Evolutionary conservation across 192 early-diverging fungal species (phyloP), one percentile per base, ranked within the genome.

Genomic region (Coemansia sp.): DNA sequence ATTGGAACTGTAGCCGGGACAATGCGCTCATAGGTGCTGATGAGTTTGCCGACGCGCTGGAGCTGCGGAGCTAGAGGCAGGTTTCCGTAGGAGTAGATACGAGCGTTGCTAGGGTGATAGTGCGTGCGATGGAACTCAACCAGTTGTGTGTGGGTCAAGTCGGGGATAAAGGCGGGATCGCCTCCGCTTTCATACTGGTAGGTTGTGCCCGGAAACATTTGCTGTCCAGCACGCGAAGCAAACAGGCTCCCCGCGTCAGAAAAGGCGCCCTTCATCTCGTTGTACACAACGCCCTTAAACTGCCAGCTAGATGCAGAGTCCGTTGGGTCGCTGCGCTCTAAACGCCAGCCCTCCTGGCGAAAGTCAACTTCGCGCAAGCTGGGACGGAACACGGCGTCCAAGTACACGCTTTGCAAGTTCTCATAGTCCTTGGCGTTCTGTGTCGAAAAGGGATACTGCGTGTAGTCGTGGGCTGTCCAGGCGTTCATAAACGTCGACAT

Each of bases 401-500:
- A 70, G 67, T 97, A 97, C 43, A 97, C 92, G 41, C 71, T 75
- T 68, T 90, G 84, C 57, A 97, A 65, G 67, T 97, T 97, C 22
- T 81, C 75, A 60, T 89, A 95, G 74, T 97, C 94, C n/a, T 82
- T 77, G 9, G 69, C 70, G 65, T 97, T 95, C 53, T 90, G 86
- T 1, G 93, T 92, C 4, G 93, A 84, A 65, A 97, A 97, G 33
- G 94, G 94, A 61, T 97, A 97, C 51, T 92, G 77, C 7, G 92
- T 94, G 50, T 88, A 88, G 43, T 94, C 91, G 51, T 81, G 81
- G 15, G 85, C 91, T 11, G 94, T 97, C 78, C 90, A 85, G 0
- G 94, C 94, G 45, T 97, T 97, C 94, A 97, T 97, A 64, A 92
- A 97, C 14, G 92, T 97, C 11, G 94, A 85, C 80, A 97, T 86